These are phyloP conservation scores for Pulicaria dysenterica DNA, from an alignment of 129 eudicot genomes.

Conservation along the genomic window DNA sequence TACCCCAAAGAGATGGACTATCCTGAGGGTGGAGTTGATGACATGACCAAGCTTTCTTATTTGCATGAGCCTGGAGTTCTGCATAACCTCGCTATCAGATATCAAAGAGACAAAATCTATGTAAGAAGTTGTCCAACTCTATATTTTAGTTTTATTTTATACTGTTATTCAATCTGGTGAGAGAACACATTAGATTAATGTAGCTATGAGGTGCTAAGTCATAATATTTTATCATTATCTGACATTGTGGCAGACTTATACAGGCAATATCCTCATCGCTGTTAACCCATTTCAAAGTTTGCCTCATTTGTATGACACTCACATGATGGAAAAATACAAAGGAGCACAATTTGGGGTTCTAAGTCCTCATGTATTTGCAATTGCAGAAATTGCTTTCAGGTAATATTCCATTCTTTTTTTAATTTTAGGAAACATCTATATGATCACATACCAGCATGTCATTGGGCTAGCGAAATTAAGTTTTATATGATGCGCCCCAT, in stretches of 20 bases:
- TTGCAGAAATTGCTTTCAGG: slow-evolving; percentile 95
- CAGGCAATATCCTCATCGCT: slow-evolving; percentile 97
- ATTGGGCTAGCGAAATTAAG: too few relatives aligned
- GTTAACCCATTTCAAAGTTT: slow-evolving; percentile 94
- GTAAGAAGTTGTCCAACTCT: slow-evolving; percentile 55
- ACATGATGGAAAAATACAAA: slow-evolving; percentile 93
- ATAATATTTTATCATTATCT: slow-evolving; percentile 53
- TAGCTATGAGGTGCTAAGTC: too few relatives aligned
- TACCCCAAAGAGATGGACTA: slow-evolving; percentile 85
- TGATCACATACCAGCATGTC: too few relatives aligned
- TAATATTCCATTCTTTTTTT: slow-evolving; percentile 31
- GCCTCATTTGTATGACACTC: slow-evolving; percentile 78
- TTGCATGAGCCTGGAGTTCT: slow-evolving; percentile 97
- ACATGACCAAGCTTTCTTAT: slow-evolving; percentile 94
- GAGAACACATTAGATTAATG: slow-evolving; percentile 3
- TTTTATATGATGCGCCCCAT: too few relatives aligned
- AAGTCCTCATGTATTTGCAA: slow-evolving; percentile 97
- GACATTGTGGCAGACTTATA: slow-evolving; percentile 87
- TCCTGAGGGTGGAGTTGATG: slow-evolving; percentile 96
- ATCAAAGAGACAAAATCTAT: slow-evolving; percentile 85
- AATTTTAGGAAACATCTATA: slow-evolving; percentile 12
- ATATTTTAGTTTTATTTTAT: slow-evolving; percentile 16
- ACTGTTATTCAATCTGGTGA: slow-evolving; percentile 32
- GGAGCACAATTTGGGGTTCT: slow-evolving; percentile 88
- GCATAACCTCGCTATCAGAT: slow-evolving; percentile 85